Conservation (phyloP, 202 grass and related monocot species). For the Hordeum pubiflorum region DNA sequence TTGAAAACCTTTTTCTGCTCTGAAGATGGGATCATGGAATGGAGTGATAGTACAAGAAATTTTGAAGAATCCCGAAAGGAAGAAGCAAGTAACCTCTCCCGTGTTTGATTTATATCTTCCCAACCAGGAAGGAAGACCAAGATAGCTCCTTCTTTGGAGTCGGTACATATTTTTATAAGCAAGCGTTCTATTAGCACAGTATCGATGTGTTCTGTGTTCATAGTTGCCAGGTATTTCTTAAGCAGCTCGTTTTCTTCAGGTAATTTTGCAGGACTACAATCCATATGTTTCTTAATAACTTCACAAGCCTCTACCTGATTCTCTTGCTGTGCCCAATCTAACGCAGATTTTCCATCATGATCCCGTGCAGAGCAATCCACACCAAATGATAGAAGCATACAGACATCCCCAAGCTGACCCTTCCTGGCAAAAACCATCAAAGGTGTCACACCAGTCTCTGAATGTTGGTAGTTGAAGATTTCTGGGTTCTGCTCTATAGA, state of each 20-base stretch:
- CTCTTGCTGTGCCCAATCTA: slow-evolving; percentile 75
- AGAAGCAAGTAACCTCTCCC: slow-evolving; percentile 70
- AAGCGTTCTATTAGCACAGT: slow-evolving; percentile 62
- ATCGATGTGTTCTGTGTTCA: slow-evolving; percentile 72
- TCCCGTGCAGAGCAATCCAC: slow-evolving; percentile 69
- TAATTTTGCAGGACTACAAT: slow-evolving; percentile 47
- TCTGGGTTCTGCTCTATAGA: slow-evolving; percentile 57
- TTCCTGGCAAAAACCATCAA: slow-evolving; percentile 91
- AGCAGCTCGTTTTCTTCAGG: slow-evolving; percentile 59
- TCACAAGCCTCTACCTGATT: slow-evolving; percentile 61
- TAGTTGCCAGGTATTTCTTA: slow-evolving; percentile 70
- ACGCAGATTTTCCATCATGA: slow-evolving; percentile 52
- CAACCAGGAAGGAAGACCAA: slow-evolving; percentile 94
- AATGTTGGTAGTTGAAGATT: slow-evolving; percentile 84
- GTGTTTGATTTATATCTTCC: slow-evolving; percentile 94
- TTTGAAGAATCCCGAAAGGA: slow-evolving; percentile 54
- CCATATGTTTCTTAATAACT: slow-evolving; percentile 72
- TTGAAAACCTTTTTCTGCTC: slow-evolving; percentile 96
- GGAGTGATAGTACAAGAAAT: slow-evolving; percentile 72
- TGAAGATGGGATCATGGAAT: slow-evolving; percentile 85
- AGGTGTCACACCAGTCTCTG: slow-evolving; percentile 72
- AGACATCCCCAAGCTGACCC: slow-evolving; percentile 76
- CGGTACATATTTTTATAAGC: slow-evolving; percentile 69
- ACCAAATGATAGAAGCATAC: slow-evolving; percentile 92
- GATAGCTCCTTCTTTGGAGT: slow-evolving; percentile 80